Conservation (phyloP, 1,139 yeast genomes). For the Kurtzmaniella quercitrusa region DNA sequence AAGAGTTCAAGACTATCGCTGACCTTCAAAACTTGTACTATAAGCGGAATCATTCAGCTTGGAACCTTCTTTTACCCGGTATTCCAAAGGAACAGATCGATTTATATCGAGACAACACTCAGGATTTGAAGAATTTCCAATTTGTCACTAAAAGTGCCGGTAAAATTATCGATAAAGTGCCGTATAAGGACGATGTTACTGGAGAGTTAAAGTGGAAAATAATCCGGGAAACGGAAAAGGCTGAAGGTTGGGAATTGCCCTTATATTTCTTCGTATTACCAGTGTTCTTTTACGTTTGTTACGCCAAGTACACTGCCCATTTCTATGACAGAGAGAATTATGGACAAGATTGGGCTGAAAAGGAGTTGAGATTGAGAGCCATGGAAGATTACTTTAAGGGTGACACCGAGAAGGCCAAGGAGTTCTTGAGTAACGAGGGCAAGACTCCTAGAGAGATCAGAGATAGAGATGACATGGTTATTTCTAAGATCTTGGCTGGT, state of each 20-base stretch:
- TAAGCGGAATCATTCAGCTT: constrained; percentile 54
- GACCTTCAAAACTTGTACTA: constrained; percentile 62
- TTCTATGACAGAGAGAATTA: constrained; percentile 39
- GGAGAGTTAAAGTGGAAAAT: constrained; percentile 81
- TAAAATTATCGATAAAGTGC: constrained; percentile 75
- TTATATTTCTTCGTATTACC: constrained; percentile 75
- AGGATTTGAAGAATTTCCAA: constrained; percentile 57
- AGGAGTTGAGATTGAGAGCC: constrained; percentile 79
- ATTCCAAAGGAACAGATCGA: constrained; percentile 52
- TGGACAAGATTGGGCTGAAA: constrained; percentile 76
- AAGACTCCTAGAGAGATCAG: constrained; percentile 56
- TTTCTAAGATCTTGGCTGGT: constrained; percentile 79
- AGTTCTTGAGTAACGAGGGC: constrained; percentile 52
- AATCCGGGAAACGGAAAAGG: constrained; percentile 67
- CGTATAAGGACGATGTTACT: constrained; percentile 72
- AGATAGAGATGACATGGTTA: constrained; percentile 73
- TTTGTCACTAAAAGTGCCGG: constrained; percentile 61
- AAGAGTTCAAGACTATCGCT: constrained; percentile 71
- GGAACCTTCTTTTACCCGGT: constrained; percentile 58
- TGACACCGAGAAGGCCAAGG: constrained; percentile 55
- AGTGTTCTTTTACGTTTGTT: constrained; percentile 37
- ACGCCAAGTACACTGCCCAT: constrained; percentile 45
- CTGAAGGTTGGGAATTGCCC: constrained; percentile 83
- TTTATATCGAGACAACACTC: constrained; percentile 59
- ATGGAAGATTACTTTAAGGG: constrained; percentile 61